Conservation (phyloP, 371 early-diverging fungal species). For the Capillidium heterosporum region DNA sequence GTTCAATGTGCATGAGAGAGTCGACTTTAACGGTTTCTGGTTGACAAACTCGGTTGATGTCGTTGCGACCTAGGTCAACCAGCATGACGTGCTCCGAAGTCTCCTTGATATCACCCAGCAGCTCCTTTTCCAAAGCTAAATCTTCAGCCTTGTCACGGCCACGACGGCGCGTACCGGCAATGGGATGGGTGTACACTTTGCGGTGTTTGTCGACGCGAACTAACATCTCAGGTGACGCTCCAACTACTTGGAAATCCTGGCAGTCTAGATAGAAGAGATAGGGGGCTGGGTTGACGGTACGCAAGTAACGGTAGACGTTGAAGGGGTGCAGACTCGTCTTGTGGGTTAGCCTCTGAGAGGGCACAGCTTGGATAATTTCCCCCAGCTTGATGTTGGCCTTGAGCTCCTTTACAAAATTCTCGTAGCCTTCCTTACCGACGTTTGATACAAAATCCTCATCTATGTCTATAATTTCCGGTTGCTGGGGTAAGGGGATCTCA, state of each 20-base stretch:
- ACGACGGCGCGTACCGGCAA: conserved; percentile 89
- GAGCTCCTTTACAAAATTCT: conserved; percentile 62
- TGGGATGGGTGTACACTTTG: conserved; percentile 78
- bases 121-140: conserved; percentile 57
- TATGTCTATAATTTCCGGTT: conserved; percentile 16
- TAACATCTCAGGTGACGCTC: conserved; percentile 95
- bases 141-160: conserved; percentile 72
- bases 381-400: conserved; percentile 85
- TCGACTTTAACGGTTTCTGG: conserved; percentile 84
- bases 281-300: conserved; percentile 94
- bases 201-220: conserved; percentile 72
- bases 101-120: conserved; percentile 80
- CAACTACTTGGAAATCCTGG: conserved; percentile 81
- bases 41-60: conserved; percentile 85
- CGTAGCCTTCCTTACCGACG: conserved; percentile 79
- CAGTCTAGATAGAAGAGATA: conserved; percentile 95
- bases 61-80: conserved; percentile 95
- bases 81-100: conserved; percentile 93
- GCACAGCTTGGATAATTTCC: conserved; percentile 94
- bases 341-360: conserved; percentile 75
- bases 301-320: conserved; percentile 85
- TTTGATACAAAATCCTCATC: conserved; percentile 49
- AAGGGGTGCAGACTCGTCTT: conserved; percentile 83
- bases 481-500: conserved; percentile 28
- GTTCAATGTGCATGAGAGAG: conserved; percentile 89